Conservation (phyloP, 1,139 yeast species). For the Tardiomyces blankii region DNA sequence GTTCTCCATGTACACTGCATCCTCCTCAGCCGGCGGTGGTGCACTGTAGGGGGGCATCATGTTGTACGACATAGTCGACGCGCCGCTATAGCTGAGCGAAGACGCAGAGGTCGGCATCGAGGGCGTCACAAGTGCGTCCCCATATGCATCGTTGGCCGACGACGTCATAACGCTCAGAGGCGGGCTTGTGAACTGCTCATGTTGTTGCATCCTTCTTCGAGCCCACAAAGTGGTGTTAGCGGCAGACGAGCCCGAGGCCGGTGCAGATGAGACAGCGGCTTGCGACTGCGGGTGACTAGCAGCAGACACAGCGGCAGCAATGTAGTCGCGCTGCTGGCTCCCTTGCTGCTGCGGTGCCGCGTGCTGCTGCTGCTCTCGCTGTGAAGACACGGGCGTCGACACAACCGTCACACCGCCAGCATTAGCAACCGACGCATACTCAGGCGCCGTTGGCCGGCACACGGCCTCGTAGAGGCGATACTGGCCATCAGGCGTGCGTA, state of each 20-base stretch:
- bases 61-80: not conserved
- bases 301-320: too few species aligned
- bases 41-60: not conserved
- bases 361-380: too few species aligned
- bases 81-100: not conserved
- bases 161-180: not conserved
- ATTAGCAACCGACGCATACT: not conserved
- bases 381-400: not conserved
- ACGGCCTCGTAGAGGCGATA: constrained; percentile 8
- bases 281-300: too few species aligned
- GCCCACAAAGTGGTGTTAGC: not conserved
- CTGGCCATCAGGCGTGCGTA: constrained; percentile 6
- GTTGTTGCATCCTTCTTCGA: not conserved
- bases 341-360: too few species aligned
- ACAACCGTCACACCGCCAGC: not conserved
- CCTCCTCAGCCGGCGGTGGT: not conserved
- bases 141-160: not conserved
- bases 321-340: too few species aligned
- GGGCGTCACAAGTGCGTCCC: not conserved
- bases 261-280: too few species aligned
- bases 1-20: not conserved
- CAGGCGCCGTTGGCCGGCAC: constrained; percentile 8
- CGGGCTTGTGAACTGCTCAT: not conserved
- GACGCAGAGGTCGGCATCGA: not conserved
- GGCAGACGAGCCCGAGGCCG: too few species aligned